phyloP scores from a whole-genome alignment of 495 filamentous ascomycete genomes.

The Glonium stellatum region DNA sequence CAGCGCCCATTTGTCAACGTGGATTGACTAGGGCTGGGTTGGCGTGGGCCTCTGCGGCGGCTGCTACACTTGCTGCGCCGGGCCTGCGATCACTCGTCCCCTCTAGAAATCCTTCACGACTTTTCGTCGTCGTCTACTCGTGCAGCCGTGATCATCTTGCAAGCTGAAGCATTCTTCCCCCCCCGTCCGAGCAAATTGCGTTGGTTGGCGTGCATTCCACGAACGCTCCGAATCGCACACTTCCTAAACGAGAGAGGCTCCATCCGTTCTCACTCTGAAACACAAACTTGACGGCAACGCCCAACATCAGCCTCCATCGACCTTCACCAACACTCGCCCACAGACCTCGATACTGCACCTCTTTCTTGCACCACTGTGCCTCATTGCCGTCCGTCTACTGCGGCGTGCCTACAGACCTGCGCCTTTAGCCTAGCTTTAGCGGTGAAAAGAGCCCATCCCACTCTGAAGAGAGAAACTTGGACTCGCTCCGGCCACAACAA shows the following conservation, averaged over 20 bases:
- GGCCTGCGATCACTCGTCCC: not conserved
- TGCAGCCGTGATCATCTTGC: not conserved
- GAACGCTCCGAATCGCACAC: conserved; percentile 4
- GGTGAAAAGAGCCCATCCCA: conserved; percentile 24
- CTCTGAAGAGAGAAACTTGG: conserved; percentile 4
- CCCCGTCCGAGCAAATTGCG: not conserved
- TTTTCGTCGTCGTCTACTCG: no score
- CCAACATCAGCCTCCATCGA: conserved; percentile 12
- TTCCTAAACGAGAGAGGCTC: conserved; percentile 11
- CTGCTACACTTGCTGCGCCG: not conserved
- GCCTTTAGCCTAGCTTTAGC: conserved; percentile 13
- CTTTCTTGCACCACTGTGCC: conserved; percentile 3
- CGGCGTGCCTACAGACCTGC: conserved; percentile 4
- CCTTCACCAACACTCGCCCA: conserved; percentile 1
- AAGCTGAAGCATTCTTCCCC: not conserved
- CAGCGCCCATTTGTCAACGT: conserved; percentile 1
- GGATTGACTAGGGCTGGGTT: not conserved
- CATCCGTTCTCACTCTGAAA: conserved; percentile 2
- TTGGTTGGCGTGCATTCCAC: conserved; percentile 3
- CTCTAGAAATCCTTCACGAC: no score
- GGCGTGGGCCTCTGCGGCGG: not conserved
- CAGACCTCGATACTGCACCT: not conserved
- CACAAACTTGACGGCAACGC: conserved; percentile 1
- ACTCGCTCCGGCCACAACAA: conserved; percentile 27
- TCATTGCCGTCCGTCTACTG: not conserved